phyloP scores from a whole-genome alignment of 2,329 filamentous ascomycete genomes.

The Penicillium capsulatum region DNA sequence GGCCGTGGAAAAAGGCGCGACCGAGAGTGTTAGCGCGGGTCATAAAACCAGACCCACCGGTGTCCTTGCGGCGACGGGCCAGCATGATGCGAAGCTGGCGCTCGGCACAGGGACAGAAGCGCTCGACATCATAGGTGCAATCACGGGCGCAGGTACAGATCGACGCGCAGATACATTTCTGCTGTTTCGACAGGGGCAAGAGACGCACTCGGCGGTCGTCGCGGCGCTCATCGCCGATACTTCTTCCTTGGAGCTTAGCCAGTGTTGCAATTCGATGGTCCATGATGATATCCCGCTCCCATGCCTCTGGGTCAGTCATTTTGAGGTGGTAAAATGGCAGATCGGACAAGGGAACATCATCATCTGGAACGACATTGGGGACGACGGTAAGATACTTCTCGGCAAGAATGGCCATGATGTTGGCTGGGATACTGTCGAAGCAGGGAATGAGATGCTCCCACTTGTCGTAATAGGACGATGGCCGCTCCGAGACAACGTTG shows the following conservation, averaged over 20 bases:
- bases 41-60: constrained; percentile 16
- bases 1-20: constrained; percentile 29
- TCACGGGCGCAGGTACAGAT: constrained; percentile 31
- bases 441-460: constrained; percentile 31
- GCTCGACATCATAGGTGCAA: constrained; percentile 31
- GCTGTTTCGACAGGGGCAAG: constrained; percentile 27
- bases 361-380: constrained; percentile 12
- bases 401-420: constrained; percentile 30
- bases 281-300: constrained; percentile 26
- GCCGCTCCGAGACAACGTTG: constrained; percentile 19
- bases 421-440: constrained; percentile 27
- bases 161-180: constrained; percentile 36
- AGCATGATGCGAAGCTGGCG: constrained; percentile 32
- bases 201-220: constrained; percentile 22
- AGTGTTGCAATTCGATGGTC: constrained; percentile 33
- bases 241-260: constrained; percentile 34
- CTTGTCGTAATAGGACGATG: constrained; percentile 24
- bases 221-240: constrained; percentile 34
- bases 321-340: constrained; percentile 27
- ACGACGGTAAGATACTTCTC: constrained; percentile 35
- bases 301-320: constrained; percentile 12
- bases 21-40: constrained; percentile 28
- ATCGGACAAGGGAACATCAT: constrained; percentile 13
- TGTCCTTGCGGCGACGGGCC: constrained; percentile 17
- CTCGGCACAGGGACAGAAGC: constrained; percentile 35